Evolutionary conservation across 176 grass and related monocot genomes (phyloP).

Genomic region (Oryza glumipatula): DNA sequence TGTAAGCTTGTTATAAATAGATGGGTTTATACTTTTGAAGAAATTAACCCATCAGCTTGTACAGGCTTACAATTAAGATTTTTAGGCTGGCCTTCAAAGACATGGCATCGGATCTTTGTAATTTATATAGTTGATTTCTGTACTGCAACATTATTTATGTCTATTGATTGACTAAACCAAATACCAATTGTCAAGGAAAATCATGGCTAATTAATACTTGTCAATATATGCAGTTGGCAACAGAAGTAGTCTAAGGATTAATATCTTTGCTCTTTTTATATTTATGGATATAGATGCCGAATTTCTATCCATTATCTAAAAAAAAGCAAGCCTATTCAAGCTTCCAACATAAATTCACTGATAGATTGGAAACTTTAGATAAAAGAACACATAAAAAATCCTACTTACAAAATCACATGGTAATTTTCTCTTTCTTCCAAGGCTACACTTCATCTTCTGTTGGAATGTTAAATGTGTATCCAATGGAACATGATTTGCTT

Average conservation of each 20-base stretch:
- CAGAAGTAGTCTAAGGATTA: no score
- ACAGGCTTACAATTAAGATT: neutral
- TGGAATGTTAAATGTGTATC: neutral
- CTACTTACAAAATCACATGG: no score
- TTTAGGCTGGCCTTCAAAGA: neutral
- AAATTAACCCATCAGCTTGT: neutral
- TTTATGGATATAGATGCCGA: no score
- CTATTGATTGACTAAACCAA: neutral
- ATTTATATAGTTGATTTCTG: neutral
- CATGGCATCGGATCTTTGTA: neutral
- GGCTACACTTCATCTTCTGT: neutral
- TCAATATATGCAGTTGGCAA: neutral
- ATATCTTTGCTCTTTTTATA: neutral
- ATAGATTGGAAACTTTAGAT: no score
- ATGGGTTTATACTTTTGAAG: neutral
- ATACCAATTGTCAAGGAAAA: neutral
- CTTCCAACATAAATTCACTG: no score
- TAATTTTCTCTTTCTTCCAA: no score
- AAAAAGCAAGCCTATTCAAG: no score
- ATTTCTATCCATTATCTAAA: no score
- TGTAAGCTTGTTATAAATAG: neutral
- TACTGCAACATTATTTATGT: neutral
- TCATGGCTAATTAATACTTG: neutral
- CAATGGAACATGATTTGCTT: conserved; percentile 2
- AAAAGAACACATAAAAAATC: no score